phyloP scores from a whole-genome alignment of 495 filamentous ascomycete species.

The Echria macrotheca region DNA sequence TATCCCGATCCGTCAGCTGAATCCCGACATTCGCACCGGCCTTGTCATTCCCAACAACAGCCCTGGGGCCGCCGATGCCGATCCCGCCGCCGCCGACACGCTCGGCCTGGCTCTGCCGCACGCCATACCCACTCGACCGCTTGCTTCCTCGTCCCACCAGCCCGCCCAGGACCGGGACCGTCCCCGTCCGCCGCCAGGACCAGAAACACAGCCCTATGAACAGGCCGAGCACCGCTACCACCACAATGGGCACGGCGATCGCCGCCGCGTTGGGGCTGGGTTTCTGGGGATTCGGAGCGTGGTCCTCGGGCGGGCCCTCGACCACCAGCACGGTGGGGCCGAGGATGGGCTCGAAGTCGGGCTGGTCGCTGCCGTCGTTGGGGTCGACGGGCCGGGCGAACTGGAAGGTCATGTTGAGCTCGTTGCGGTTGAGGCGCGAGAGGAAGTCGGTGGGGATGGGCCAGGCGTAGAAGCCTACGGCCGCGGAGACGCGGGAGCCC shows the following conservation, averaged over 20 bases:
- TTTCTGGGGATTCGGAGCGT: not conserved
- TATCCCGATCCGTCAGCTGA: constrained; percentile 29
- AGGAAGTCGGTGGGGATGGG: constrained; percentile 18
- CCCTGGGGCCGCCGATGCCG: not conserved
- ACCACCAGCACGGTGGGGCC: constrained; percentile 18
- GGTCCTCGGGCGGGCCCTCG: not conserved
- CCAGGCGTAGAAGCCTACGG: constrained; percentile 23
- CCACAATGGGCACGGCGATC: constrained; percentile 22
- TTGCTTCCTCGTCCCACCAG: not conserved
- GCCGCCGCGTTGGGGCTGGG: constrained; percentile 7
- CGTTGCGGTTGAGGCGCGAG: not conserved
- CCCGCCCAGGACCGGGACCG: constrained; percentile 14
- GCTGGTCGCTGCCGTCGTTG: not conserved
- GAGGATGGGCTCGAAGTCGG: not conserved
- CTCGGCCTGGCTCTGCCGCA: constrained; percentile 20
- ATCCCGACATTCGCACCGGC: constrained; percentile 14
- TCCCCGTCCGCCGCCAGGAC: constrained; percentile 14
- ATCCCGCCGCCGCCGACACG: constrained; percentile 9
- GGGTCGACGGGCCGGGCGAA: constrained; percentile 16
- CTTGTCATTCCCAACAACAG: constrained; percentile 12
- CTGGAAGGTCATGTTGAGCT: constrained; percentile 14
- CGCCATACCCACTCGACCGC: constrained; percentile 24
- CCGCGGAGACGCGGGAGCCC: constrained; percentile 9
- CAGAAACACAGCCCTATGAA: constrained; percentile 15
- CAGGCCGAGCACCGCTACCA: constrained; percentile 12